Conservation (phyloP, 345 rosid species). For the Melaleuca quinquenervia region DNA sequence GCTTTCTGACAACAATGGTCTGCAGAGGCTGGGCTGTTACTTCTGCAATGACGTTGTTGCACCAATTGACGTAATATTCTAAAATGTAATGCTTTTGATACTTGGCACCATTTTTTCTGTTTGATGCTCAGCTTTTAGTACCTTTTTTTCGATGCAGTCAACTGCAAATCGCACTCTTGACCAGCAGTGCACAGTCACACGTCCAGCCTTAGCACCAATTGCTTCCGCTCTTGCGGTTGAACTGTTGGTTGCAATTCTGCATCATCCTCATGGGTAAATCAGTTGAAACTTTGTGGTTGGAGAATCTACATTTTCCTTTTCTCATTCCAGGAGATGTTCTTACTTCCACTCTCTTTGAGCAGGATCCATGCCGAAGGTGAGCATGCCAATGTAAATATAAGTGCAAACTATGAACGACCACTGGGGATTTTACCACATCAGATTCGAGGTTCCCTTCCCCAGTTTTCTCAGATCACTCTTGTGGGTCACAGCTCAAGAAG, state of each 20-base stretch:
- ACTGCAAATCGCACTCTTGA: conserved; percentile 87
- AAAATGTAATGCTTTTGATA: background rate
- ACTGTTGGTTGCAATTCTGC: conserved; percentile 70
- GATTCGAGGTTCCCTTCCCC: conserved; percentile 74
- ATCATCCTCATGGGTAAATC: conserved; percentile 79
- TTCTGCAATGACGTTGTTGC: conserved; percentile 97
- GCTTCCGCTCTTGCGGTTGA: conserved; percentile 91
- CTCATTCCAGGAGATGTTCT: background rate
- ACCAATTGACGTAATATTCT: conserved; percentile 69
- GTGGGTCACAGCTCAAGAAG: conserved; percentile 75
- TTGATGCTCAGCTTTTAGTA: background rate
- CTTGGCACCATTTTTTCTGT: background rate
- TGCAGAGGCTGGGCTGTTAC: conserved; percentile 84
- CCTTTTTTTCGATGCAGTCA: conserved; percentile 41
- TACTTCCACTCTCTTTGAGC: conserved; percentile 1
- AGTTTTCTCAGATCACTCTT: conserved; percentile 74
- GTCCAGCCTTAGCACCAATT: conserved; percentile 92
- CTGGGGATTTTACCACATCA: conserved; percentile 96
- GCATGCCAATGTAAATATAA: conserved; percentile 27
- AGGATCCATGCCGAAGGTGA: conserved; percentile 66
- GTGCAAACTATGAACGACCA: conserved; percentile 44
- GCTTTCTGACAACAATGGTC: conserved; percentile 16
- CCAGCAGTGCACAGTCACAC: conserved; percentile 97
- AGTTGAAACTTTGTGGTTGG: background rate
- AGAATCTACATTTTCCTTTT: background rate